Evolutionary conservation across 225 moss, liverwort and hornwort genomes (phyloP), one percentile per base, ranked within the genome.

Genomic region (Polytrichum commune): DNA sequence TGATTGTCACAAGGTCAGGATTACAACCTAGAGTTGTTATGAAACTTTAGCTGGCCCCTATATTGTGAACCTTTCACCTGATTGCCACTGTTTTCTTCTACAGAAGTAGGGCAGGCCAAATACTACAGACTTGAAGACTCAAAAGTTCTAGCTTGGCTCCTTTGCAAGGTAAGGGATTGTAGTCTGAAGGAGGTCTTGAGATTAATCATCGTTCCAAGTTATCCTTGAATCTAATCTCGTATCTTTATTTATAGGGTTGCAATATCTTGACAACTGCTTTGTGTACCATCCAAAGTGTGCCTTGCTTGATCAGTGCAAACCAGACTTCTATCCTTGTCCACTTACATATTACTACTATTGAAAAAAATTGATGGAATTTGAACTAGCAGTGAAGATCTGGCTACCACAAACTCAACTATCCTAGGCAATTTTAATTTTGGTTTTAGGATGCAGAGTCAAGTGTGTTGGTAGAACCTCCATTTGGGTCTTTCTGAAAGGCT

Each of bases 61-160:
- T 55, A 62, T 7, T 65, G 29, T 32, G 3, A 19, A 7, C 28
- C 30, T 27, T 65, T 4, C 27, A 65, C 65, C 29, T 26, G 65
- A 65, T 27, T 25, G 8, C 63, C n/a, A 53, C 73, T 73, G 24
- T 18, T 63, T 56, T 70, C 53, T 18, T 10, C 18, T 77, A 78
- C 90, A 92, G 92, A 88, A 57, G 80, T 79, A 28, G 92, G 82
- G 73, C 66, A 68, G 66, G 75, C 61, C 60, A 85, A 81, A 69
- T 92, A 84, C 54, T 92, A 80, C 67, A 86, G 92, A 66, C 90
- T 92, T 46, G 88, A 92, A 64, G 92, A 92, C 77, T 72, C 69
- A 1, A 92, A 82, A 78, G 79, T 85, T 54, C 10, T 76, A 76
- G 88, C 87, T 25, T 92, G 92, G 92, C 76, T 92, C 54, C 72